Conservation (phyloP, 176 grass and related monocot genomes). For the Otatea glauca region DNA sequence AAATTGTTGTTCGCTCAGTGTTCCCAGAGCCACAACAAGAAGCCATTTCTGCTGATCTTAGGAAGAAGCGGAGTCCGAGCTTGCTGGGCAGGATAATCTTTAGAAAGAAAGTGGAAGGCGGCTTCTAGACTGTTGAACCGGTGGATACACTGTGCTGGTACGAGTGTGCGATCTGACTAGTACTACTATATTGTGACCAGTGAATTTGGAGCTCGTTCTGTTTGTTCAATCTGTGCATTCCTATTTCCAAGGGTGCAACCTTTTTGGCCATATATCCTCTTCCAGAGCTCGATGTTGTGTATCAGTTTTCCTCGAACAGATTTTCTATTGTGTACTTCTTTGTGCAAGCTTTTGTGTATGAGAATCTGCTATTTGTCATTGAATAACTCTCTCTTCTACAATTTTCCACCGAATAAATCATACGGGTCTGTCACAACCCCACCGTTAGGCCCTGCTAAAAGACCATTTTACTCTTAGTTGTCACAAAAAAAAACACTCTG, state of each 20-base stretch:
- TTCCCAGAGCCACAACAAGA: background rate
- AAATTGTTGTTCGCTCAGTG: background rate
- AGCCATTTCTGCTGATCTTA: background rate
- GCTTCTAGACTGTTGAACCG: slow-evolving; percentile 8
- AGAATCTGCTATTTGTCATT: too few species aligned
- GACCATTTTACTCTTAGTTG: too few species aligned
- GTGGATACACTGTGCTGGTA: background rate
- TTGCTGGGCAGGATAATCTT: slow-evolving; percentile 69
- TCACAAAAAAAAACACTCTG: too few species aligned
- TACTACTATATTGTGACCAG: background rate
- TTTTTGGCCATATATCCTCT: background rate
- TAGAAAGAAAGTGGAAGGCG: slow-evolving; percentile 54
- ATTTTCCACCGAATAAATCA: too few species aligned
- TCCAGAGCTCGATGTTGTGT: background rate
- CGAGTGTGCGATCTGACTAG: background rate
- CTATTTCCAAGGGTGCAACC: background rate
- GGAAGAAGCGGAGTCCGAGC: slow-evolving; percentile 58
- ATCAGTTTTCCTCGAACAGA: slow-evolving; percentile 11
- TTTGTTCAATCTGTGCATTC: background rate
- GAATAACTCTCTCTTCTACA: too few species aligned
- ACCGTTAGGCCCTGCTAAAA: too few species aligned
- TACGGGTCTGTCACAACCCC: too few species aligned
- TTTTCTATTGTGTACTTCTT: slow-evolving; percentile 38
- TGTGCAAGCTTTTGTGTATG: background rate
- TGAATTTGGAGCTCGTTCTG: slow-evolving; percentile 1